These are phyloP conservation scores for Cylindricascospora bacillispora DNA, from an alignment of 1,139 yeast genomes.

Conservation along the genomic window DNA sequence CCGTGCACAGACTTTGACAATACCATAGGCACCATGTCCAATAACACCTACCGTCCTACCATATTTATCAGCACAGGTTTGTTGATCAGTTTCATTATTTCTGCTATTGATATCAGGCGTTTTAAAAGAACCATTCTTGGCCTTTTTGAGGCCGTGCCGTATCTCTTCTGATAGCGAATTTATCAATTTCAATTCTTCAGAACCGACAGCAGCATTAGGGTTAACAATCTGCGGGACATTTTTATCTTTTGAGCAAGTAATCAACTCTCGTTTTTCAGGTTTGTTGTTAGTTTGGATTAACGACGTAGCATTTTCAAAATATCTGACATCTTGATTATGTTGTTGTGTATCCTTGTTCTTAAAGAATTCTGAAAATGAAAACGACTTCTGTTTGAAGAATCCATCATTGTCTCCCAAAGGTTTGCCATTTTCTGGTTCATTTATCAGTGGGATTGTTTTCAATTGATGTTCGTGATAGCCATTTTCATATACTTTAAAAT, in stretches of 20 bases:
- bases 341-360: slow-evolving; percentile 18
- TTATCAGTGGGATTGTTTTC: slow-evolving; percentile 16
- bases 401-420: not conserved
- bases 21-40: slow-evolving; percentile 62
- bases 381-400: slow-evolving; percentile 11
- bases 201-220: slow-evolving; percentile 42
- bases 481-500: slow-evolving; percentile 21
- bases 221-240: slow-evolving; percentile 28
- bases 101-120: slow-evolving; percentile 2
- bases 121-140: slow-evolving; percentile 5
- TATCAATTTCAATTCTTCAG: slow-evolving; percentile 40
- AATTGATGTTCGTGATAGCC: slow-evolving; percentile 24
- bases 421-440: slow-evolving; percentile 3
- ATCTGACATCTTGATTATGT: slow-evolving; percentile 2
- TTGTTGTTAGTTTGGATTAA: slow-evolving; percentile 8
- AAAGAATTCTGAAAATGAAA: slow-evolving; percentile 21
- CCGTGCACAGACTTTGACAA: slow-evolving; percentile 44
- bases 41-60: slow-evolving; percentile 51
- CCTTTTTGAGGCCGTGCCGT: slow-evolving; percentile 11
- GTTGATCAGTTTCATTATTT: slow-evolving; percentile 14
- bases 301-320: slow-evolving; percentile 19
- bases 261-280: slow-evolving; percentile 3
- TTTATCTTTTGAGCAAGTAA: slow-evolving; percentile 6
- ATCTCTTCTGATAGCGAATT: slow-evolving; percentile 36
- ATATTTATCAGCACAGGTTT: slow-evolving; percentile 33